A percentile compares a stretch with the other conserved stretches of the same genome.
phyloP scores from a whole-genome alignment of 345 rosid genomes.

The Populus euphratica region DNA sequence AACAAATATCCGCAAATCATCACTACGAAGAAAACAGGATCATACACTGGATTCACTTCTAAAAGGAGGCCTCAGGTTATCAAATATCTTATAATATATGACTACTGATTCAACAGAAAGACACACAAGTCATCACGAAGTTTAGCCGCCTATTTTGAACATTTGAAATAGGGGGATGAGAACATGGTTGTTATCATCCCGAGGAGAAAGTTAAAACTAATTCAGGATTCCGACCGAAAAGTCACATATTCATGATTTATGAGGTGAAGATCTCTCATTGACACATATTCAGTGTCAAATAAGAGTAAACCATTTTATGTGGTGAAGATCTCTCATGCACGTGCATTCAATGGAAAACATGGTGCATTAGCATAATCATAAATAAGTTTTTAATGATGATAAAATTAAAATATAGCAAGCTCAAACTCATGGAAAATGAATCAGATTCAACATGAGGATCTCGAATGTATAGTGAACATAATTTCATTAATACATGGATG shows the following conservation, averaged over 20 bases:
- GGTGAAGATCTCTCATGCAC: not conserved
- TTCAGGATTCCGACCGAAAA: not conserved
- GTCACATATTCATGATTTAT: too few relatives aligned
- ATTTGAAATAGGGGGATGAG: not conserved
- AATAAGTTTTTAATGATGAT: not conserved
- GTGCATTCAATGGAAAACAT: not conserved
- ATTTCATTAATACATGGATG: not conserved
- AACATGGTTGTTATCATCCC: not conserved
- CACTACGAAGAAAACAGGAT: not conserved
- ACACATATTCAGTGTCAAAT: too few relatives aligned
- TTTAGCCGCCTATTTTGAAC: not conserved
- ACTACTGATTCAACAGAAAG: not conserved
- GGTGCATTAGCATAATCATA: not conserved
- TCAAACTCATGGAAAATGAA: not conserved
- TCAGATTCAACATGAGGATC: not conserved
- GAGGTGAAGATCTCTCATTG: too few relatives aligned
- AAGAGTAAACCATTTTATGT: not conserved
- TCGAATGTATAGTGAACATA: not conserved
- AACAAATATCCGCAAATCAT: not conserved
- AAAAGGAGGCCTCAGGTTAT: not conserved
- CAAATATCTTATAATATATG: not conserved
- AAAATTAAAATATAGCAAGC: not conserved
- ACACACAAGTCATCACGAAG: not conserved
- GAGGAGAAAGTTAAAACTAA: not conserved
- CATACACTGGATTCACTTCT: not conserved